These are phyloP conservation scores for Psilocybe mexicana DNA, from an alignment of 1,284 basidiomycete genomes.

Conservation along the genomic window DNA sequence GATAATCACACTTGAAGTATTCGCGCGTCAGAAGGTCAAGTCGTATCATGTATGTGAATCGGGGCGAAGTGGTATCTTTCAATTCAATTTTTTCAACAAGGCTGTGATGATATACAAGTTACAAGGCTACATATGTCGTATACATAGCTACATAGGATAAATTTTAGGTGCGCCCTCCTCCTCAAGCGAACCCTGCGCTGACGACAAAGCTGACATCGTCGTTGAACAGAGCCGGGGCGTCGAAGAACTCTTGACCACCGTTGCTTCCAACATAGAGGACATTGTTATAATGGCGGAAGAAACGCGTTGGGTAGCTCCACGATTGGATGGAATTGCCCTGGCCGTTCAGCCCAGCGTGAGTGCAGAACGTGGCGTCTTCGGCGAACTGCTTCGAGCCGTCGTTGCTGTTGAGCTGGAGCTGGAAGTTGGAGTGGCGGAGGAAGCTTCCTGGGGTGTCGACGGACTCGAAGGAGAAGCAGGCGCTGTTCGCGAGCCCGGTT, in stretches of 20 bases:
- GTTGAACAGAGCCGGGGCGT: constrained; percentile 9
- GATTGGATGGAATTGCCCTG: constrained; percentile 11
- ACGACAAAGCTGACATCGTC: constrained; percentile 14
- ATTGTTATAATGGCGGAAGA: constrained; percentile 9
- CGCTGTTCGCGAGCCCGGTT: constrained; percentile 15
- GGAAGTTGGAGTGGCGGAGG: constrained; percentile 11
- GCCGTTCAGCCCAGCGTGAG: constrained; percentile 11
- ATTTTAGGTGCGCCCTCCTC: neutral
- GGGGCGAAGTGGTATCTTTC: too few relatives aligned
- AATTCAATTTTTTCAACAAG: too few relatives aligned
- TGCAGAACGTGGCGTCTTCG: constrained; percentile 14
- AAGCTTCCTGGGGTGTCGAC: constrained; percentile 13
- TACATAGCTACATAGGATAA: too few relatives aligned
- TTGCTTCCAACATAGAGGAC: constrained; percentile 8
- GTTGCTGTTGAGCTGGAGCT: constrained; percentile 9
- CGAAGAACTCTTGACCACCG: constrained; percentile 9
- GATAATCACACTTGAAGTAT: too few relatives aligned
- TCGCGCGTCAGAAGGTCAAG: too few relatives aligned
- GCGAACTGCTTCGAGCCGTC: constrained; percentile 11
- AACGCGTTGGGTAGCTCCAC: constrained; percentile 13
- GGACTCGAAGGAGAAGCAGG: constrained; percentile 15
- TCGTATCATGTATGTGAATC: too few relatives aligned
- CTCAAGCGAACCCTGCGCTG: constrained; percentile 11
- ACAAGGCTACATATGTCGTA: too few relatives aligned
- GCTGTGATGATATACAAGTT: too few relatives aligned